phyloP scores from a whole-genome alignment of 2,329 filamentous ascomycete species.

The Pseudogymnoascus sp. region DNA sequence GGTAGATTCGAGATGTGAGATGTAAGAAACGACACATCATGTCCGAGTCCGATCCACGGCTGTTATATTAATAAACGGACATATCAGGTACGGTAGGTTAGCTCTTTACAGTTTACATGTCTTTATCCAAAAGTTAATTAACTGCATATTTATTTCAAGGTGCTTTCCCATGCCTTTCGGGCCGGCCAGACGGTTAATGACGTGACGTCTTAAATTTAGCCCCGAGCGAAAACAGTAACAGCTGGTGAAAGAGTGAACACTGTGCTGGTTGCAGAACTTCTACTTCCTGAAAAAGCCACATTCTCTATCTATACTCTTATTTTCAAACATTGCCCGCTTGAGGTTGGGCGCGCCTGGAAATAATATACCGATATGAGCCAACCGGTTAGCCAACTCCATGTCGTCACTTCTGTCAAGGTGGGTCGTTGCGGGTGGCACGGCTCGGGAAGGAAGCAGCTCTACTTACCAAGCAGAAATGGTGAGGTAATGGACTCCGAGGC shows the following conservation, averaged over 20 bases:
- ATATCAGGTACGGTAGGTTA: neutral
- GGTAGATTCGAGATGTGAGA: neutral
- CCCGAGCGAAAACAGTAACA: neutral
- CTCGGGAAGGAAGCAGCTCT: neutral
- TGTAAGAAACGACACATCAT: neutral
- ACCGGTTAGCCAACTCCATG: neutral
- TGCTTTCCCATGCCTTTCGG: neutral
- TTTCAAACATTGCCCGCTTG: neutral
- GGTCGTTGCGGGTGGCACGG: neutral
- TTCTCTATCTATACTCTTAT: neutral
- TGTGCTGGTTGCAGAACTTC: neutral
- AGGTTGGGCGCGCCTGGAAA: neutral
- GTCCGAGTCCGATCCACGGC: neutral
- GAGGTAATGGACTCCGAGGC: neutral
- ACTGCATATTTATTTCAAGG: neutral
- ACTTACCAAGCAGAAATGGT: neutral
- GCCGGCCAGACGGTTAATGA: neutral
- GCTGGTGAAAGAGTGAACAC: neutral
- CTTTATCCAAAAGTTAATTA: neutral
- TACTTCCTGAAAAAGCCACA: neutral
- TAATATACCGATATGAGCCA: neutral
- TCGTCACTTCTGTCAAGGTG: constrained; percentile 4
- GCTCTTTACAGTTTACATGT: neutral
- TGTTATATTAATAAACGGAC: neutral
- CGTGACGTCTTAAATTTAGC: neutral